phyloP scores from a whole-genome alignment of 441 rosid species.

The Eutrema salsugineum region DNA sequence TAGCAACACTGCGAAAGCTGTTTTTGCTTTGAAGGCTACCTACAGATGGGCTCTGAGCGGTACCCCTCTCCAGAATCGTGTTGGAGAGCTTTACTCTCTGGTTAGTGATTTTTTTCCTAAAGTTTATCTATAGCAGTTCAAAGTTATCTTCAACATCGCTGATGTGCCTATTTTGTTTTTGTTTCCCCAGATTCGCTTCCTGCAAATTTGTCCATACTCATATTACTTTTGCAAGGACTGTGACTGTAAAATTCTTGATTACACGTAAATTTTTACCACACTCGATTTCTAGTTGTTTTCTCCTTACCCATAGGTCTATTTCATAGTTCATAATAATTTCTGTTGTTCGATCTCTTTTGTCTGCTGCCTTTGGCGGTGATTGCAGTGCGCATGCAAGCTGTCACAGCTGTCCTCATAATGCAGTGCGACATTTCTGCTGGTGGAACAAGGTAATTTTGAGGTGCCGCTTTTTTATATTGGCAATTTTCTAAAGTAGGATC shows the following conservation, averaged over 20 bases:
- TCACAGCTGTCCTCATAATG: constrained; percentile 67
- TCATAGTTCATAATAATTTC: background rate
- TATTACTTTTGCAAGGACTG: constrained; percentile 96
- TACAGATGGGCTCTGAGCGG: constrained; percentile 99
- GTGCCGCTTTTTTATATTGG: background rate
- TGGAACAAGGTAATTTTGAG: constrained; percentile 84
- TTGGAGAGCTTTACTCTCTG: constrained; percentile 95
- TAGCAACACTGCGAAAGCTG: constrained; percentile 85
- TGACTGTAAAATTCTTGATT: constrained; percentile 84
- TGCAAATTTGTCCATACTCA: constrained; percentile 85
- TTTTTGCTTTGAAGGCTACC: constrained; percentile 77
- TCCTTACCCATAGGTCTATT: background rate
- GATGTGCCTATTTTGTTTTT: constrained; percentile 22
- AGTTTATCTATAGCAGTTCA: background rate
- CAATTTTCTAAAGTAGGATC: background rate
- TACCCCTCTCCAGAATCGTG: constrained; percentile 98
- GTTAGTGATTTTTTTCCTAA: constrained; percentile 39
- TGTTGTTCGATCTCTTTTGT: constrained; percentile 5
- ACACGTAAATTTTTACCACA: constrained; percentile 44
- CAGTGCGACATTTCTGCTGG: constrained; percentile 98
- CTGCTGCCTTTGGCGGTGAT: constrained; percentile 8
- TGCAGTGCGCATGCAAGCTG: constrained; percentile 61
- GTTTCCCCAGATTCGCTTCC: constrained; percentile 83
- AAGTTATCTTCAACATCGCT: constrained; percentile 19
- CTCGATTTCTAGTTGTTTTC: background rate